phyloP scores from a whole-genome alignment of 768 basidiomycete species.

The Peribolospora kevripleyi region DNA sequence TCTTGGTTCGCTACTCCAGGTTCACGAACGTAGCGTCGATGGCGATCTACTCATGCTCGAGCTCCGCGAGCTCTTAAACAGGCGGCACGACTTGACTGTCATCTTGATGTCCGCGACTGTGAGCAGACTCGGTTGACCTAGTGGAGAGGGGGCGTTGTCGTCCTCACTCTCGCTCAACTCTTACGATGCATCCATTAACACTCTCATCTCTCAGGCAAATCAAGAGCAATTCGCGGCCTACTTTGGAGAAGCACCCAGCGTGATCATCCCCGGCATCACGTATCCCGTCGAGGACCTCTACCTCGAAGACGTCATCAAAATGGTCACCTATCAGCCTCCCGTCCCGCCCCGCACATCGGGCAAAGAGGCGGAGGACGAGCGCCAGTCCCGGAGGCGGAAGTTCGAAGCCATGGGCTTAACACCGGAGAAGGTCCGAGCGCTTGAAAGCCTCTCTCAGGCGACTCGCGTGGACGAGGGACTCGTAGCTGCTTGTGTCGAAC shows the following conservation, averaged over 20 bases:
- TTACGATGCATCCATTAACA: too few relatives aligned
- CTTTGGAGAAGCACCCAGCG: conserved; percentile 52
- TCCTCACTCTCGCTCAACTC: neutral
- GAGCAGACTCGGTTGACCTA: neutral
- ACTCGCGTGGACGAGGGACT: conserved; percentile 54
- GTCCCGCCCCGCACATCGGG: conserved; percentile 21
- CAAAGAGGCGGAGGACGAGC: conserved; percentile 27
- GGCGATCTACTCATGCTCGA: conserved; percentile 72
- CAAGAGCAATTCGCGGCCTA: conserved; percentile 62
- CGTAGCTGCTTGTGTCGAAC: conserved; percentile 37
- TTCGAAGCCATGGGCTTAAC: conserved; percentile 19
- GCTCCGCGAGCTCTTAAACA: conserved; percentile 44
- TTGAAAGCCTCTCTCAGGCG: conserved; percentile 37
- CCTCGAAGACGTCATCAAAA: conserved; percentile 49
- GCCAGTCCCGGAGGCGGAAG: conserved; percentile 27
- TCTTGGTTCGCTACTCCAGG: conserved; percentile 24
- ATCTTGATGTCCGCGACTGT: conserved; percentile 25
- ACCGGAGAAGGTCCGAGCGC: conserved; percentile 27
- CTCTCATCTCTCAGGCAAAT: conserved; percentile 22
- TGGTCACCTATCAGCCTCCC: conserved; percentile 31
- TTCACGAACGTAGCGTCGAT: conserved; percentile 78
- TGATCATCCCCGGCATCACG: conserved; percentile 54
- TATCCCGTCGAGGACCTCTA: conserved; percentile 29
- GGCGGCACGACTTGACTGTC: conserved; percentile 44
- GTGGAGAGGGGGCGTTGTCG: neutral